Percentiles rank a stretch among this genome's conserved stretches.
Conservation (phyloP, 495 filamentous ascomycete genomes). For the Penicillium verhagenii region DNA sequence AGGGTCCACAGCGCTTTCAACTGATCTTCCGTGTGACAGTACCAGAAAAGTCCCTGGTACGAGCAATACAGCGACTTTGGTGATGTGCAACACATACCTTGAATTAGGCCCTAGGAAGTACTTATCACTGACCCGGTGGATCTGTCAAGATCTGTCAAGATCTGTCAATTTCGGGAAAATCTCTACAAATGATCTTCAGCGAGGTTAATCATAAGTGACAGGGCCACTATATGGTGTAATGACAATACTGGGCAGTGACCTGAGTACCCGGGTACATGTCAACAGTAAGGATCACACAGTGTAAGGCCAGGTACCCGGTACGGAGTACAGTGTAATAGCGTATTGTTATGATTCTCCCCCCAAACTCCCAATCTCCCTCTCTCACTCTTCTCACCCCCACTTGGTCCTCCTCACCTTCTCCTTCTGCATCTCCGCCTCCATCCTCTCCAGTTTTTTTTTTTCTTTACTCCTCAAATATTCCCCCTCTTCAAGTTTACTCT, state of each 20-base stretch:
- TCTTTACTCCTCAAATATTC: conserved; percentile 12
- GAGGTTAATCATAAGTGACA: too few species aligned
- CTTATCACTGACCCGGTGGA: not conserved
- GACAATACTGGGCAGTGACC: not conserved
- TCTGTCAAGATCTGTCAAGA: not conserved
- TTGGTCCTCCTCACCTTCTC: conserved; percentile 28
- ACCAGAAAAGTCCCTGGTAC: conserved; percentile 16
- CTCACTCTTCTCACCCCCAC: conserved; percentile 27
- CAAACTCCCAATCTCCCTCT: conserved; percentile 18
- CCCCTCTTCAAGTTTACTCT: conserved; percentile 10
- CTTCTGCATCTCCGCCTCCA: conserved; percentile 24
- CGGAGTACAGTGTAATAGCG: conserved; percentile 10
- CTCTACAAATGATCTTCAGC: not conserved
- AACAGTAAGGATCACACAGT: conserved; percentile 3
- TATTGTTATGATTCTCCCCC: conserved; percentile 28
- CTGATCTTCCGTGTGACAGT: conserved; percentile 7
- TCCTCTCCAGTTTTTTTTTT: conserved; percentile 10
- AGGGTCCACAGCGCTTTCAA: conserved; percentile 2
- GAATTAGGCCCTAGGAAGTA: not conserved
- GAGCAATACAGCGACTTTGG: not conserved
- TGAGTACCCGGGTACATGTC: conserved; percentile 5
- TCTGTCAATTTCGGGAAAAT: too few species aligned
- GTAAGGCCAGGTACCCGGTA: conserved; percentile 13
- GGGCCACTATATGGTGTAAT: not conserved
- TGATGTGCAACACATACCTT: not conserved